Conservation (phyloP, 805 yeast genomes). For the Metschnikowia bowlesiae region DNA sequence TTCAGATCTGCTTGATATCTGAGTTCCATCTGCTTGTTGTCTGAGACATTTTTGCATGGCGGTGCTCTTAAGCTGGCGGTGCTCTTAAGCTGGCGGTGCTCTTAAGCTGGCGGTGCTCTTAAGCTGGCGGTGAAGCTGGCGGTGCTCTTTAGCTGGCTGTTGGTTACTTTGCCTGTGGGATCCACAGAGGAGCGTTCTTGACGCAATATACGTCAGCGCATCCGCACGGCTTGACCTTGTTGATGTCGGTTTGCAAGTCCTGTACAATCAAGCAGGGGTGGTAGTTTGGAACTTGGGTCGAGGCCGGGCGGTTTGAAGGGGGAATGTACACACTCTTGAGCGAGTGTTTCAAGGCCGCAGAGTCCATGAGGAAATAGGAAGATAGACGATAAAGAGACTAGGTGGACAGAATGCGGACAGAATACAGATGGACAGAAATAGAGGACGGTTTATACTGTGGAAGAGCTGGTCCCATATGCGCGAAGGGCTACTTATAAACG, state of each 20-base stretch:
- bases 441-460: background rate
- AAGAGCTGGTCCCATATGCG: background rate
- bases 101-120: too few relatives aligned
- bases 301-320: slow-evolving; percentile 17
- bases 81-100: background rate
- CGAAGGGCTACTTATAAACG: background rate
- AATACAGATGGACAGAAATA: background rate
- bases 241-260: slow-evolving; percentile 48
- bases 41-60: too few relatives aligned
- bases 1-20: too few relatives aligned
- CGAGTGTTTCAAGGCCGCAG: slow-evolving; percentile 32
- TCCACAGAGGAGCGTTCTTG: slow-evolving; percentile 38
- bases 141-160: background rate
- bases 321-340: slow-evolving; percentile 48
- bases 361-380: slow-evolving; percentile 34
- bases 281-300: slow-evolving; percentile 39
- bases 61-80: too few relatives aligned
- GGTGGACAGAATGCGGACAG: background rate
- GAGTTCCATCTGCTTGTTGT: background rate
- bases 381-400: background rate
- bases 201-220: slow-evolving; percentile 39
- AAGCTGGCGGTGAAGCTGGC: too few relatives aligned
- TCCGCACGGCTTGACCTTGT: slow-evolving; percentile 36
- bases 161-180: slow-evolving; percentile 47
- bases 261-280: slow-evolving; percentile 58